phyloP scores from a whole-genome alignment of 768 basidiomycete species.

The Polyporus arcularius region DNA sequence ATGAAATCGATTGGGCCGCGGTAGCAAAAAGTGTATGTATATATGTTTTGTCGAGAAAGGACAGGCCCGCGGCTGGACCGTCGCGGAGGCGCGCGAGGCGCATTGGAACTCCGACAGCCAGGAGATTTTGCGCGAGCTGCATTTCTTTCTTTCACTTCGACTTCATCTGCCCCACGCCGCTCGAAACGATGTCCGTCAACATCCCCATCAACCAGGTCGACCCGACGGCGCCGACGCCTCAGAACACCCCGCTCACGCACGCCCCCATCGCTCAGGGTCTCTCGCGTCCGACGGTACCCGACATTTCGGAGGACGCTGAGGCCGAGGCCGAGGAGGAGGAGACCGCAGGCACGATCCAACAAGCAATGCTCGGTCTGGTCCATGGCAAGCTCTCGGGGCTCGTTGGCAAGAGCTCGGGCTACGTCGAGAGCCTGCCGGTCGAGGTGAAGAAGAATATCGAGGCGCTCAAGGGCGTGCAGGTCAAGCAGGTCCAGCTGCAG shows the following conservation, averaged over 20 bases:
- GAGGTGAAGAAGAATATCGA: slow-evolving; percentile 85
- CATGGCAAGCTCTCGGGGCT: slow-evolving; percentile 85
- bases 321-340: slow-evolving; percentile 60
- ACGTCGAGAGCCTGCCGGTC: slow-evolving; percentile 85
- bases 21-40: background rate
- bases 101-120: slow-evolving; percentile 20
- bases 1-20: too few species aligned
- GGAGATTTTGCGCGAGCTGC: slow-evolving; percentile 1
- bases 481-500: slow-evolving; percentile 87
- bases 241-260: slow-evolving; percentile 86
- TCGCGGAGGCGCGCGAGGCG: slow-evolving; percentile 8
- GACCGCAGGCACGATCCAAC: slow-evolving; percentile 47
- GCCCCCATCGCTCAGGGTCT: slow-evolving; percentile 79
- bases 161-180: slow-evolving; percentile 12
- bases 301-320: slow-evolving; percentile 82
- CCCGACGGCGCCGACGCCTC: slow-evolving; percentile 88
- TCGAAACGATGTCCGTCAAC: slow-evolving; percentile 60
- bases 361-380: slow-evolving; percentile 82
- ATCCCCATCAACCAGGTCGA: slow-evolving; percentile 60
- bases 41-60: background rate
- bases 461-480: slow-evolving; percentile 92
- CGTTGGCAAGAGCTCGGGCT: slow-evolving; percentile 90
- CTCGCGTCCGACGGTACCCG: slow-evolving; percentile 86
- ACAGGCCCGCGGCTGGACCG: background rate
- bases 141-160: background rate